phyloP scores from a whole-genome alignment of 2,329 filamentous ascomycete genomes.

The Ceratocystiopsis sp. region DNA sequence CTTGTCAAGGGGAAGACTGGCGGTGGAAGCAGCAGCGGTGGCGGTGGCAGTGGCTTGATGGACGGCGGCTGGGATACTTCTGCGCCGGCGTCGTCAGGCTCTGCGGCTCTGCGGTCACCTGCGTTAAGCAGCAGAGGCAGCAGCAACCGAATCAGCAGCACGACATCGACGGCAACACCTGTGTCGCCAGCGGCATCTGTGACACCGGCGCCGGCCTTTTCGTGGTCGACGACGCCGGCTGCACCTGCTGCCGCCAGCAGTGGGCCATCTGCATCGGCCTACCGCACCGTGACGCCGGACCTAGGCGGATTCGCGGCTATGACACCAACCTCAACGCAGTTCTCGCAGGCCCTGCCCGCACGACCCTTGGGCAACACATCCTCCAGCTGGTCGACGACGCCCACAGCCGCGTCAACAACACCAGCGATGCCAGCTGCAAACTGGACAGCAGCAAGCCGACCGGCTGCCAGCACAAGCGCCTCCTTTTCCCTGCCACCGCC shows the following conservation, averaged over 20 bases:
- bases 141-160: constrained; percentile 5
- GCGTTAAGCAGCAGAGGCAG: not conserved
- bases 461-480: no score
- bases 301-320: constrained; percentile 36
- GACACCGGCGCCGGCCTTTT: constrained; percentile 34
- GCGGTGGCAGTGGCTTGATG: constrained; percentile 1
- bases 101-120: not conserved
- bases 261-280: constrained; percentile 12
- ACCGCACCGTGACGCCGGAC: constrained; percentile 43
- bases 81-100: not conserved
- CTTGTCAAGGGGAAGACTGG: constrained; percentile 63
- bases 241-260: constrained; percentile 12
- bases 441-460: no score
- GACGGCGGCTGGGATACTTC: constrained; percentile 6
- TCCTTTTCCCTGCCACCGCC: constrained; percentile 44
- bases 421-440: no score
- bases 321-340: constrained; percentile 43
- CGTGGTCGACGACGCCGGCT: constrained; percentile 39
- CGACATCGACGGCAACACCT: constrained; percentile 11
- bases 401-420: not conserved
- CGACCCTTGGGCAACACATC: constrained; percentile 9
- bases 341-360: constrained; percentile 41
- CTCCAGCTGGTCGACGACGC: not conserved
- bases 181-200: constrained; percentile 8
- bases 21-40: not conserved